Evolutionary conservation across 163 green algal genomes (phyloP), one percentile per base, ranked within the genome.

Genomic region (Botryococcus braunii): DNA sequence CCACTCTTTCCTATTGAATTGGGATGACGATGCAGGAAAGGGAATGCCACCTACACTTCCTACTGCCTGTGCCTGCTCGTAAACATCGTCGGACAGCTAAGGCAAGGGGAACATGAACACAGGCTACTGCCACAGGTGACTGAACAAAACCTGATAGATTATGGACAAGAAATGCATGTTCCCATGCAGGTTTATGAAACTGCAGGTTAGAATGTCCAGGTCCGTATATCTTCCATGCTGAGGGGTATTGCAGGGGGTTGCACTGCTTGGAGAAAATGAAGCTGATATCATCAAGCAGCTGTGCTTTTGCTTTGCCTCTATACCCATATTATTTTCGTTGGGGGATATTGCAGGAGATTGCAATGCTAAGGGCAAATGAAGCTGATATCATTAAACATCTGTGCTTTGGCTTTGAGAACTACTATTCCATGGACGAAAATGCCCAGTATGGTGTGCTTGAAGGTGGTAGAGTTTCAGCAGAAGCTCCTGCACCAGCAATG

Each of bases 1-100:
- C n/a, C n/a, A n/a, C n/a, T n/a, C n/a, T n/a, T n/a, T n/a, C n/a
- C n/a, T n/a, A n/a, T n/a, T n/a, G n/a, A n/a, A n/a, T n/a, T n/a
- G n/a, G n/a, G n/a, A n/a, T n/a, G n/a, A n/a, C n/a, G 3, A 23
- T 63, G 57, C 67, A 73, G 73, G 62, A 70, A 60, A 25, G 74
- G 77, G 27, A 83, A 82, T 60, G 82, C 80, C 8, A 84, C 79
- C 37, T 71, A 79, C 21, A 89, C 79, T 2, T 69, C 75, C 35
- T 60, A 69, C 50, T 94, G 87, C 75, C 77, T 94, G 55, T 70
- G 79, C 2, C 71, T 88, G 48, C 71, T 92, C 69, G 67, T 62
- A 2, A 32, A 36, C 13, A 61, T 82, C 73, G 72, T 92, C 65
- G 72, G 60, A 49, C 70, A 73, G 8, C 77, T 94, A 49, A 79